Percentiles rank a stretch among this genome's conserved stretches.
These are phyloP conservation scores for Cantharellus cinnabarinus DNA, from an alignment of 768 basidiomycete genomes.

Conservation along the genomic window DNA sequence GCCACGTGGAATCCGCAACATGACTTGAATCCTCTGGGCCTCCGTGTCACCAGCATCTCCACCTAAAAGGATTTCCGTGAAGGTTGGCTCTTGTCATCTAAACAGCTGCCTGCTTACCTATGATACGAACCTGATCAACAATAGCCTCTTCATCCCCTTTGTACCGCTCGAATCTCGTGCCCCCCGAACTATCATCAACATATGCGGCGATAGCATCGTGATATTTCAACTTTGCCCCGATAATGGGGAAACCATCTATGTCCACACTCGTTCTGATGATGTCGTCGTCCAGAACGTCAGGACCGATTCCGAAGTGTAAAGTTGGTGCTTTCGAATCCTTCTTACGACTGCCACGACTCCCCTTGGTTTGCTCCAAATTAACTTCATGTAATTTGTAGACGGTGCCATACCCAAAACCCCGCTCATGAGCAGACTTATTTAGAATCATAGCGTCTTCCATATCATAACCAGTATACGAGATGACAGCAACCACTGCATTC, in stretches of 20 bases:
- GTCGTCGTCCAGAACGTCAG: constrained; percentile 40
- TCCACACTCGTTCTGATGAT: constrained; percentile 38
- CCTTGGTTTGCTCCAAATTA: constrained; percentile 51
- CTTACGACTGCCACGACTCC: constrained; percentile 24
- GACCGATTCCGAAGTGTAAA: constrained; percentile 67
- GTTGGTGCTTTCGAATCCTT: constrained; percentile 25
- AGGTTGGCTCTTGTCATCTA: neutral
- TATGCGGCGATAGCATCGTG: constrained; percentile 79
- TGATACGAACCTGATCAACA: constrained; percentile 75
- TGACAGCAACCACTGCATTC: constrained; percentile 97
- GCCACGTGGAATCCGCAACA: constrained; percentile 77
- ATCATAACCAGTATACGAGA: constrained; percentile 98
- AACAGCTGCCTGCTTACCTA: constrained; percentile 29
- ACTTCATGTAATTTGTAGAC: constrained; percentile 89
- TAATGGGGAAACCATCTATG: constrained; percentile 61
- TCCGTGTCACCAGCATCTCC: constrained; percentile 74
- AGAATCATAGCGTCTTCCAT: constrained; percentile 99
- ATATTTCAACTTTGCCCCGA: constrained; percentile 45
- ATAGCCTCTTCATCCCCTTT: constrained; percentile 87
- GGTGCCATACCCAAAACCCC: constrained; percentile 91
- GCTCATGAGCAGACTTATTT: constrained; percentile 96
- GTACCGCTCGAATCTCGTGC: constrained; percentile 79
- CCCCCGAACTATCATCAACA: constrained; percentile 61
- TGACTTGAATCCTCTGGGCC: constrained; percentile 83
- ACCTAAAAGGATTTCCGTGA: constrained; percentile 24